phyloP scores from a whole-genome alignment of 177 flowering plant genomes.

The Vitis hybrid region DNA sequence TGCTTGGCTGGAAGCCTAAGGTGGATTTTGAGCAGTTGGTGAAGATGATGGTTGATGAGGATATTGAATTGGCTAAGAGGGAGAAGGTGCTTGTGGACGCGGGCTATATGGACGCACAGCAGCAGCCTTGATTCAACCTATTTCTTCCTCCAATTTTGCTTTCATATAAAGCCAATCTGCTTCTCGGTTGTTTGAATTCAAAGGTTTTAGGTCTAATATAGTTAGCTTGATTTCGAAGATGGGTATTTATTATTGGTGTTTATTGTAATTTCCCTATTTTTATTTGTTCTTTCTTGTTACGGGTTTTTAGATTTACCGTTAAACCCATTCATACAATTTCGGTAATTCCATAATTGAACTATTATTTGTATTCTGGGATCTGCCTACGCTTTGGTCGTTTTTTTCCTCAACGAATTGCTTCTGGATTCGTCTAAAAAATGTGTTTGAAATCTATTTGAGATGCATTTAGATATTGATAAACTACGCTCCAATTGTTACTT shows the following conservation, averaged over 20 bases:
- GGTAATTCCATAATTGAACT: conserved; percentile 1
- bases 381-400: too few relatives aligned
- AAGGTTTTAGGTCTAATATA: neutral
- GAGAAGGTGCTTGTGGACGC: conserved; percentile 99
- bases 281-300: neutral
- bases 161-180: neutral
- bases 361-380: too few relatives aligned
- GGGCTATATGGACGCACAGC: conserved; percentile 94
- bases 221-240: neutral
- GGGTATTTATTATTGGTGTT: neutral
- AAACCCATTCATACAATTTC: conserved; percentile 12
- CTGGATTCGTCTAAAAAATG: too few relatives aligned
- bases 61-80: conserved; percentile 84
- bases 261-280: neutral
- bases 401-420: too few relatives aligned
- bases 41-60: conserved; percentile 99
- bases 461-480: too few relatives aligned
- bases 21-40: conserved; percentile 91
- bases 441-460: too few relatives aligned
- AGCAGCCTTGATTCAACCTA: conserved; percentile 62
- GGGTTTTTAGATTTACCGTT: neutral
- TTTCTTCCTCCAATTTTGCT: neutral
- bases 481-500: too few relatives aligned
- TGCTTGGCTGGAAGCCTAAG: conserved; percentile 86
- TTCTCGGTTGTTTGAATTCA: neutral